Conservation (phyloP, 2,329 filamentous ascomycete species). For the Epichloe uncinata region DNA sequence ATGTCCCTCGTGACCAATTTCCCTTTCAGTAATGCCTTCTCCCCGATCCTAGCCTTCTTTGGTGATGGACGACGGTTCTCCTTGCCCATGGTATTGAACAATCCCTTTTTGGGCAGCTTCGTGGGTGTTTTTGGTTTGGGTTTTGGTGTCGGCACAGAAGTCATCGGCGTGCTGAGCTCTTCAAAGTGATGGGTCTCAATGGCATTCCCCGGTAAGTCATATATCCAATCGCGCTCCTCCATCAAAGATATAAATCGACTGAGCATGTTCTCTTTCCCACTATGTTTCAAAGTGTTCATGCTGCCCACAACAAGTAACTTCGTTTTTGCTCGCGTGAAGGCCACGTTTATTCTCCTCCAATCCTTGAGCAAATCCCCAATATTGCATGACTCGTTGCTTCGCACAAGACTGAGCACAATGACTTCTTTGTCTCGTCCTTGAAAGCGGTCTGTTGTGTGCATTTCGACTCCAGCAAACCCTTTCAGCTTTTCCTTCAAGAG, state of each 20-base stretch:
- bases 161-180: conserved; percentile 35
- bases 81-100: conserved; percentile 19
- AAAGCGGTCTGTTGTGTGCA: conserved; percentile 95
- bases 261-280: conserved; percentile 63
- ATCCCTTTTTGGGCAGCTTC: conserved; percentile 13
- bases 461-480: conserved; percentile 55
- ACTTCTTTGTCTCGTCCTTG: conserved; percentile 94
- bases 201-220: conserved; percentile 53
- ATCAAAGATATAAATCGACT: conserved; percentile 64
- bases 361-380: conserved; percentile 91
- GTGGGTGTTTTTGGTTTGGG: conserved; percentile 13
- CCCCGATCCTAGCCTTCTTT: conserved; percentile 43
- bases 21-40: conserved; percentile 48
- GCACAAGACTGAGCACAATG: conserved; percentile 73
- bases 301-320: conserved; percentile 86
- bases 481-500: conserved; percentile 63
- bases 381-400: conserved; percentile 66
- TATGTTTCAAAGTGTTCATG: conserved; percentile 60
- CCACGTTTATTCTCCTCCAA: conserved; percentile 89
- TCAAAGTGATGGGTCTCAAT: conserved; percentile 57
- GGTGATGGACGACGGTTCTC: conserved; percentile 37
- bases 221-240: conserved; percentile 65
- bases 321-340: conserved; percentile 81
- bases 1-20: conserved; percentile 63
- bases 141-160: conserved; percentile 8